Percentiles rank a stretch among this genome's conserved stretches.
phyloP scores from a whole-genome alignment of 129 eudicot genomes.

The Cynara cardunculus region DNA sequence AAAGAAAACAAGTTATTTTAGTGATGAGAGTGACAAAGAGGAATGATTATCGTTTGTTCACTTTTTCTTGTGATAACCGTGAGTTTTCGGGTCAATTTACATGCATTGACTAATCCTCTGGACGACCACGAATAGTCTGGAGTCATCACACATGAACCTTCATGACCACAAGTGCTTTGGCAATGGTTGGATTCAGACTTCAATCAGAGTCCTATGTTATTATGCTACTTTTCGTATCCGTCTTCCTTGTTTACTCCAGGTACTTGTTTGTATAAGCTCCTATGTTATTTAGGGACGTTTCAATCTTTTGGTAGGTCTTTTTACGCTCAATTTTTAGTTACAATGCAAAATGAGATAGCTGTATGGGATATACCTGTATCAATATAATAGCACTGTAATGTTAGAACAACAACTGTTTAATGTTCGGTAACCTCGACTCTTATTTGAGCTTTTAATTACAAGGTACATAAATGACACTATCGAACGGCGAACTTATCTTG shows the following conservation, averaged over 20 bases:
- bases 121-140: neutral
- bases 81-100: neutral
- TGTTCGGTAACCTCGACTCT: neutral
- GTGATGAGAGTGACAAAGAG: conserved; percentile 93
- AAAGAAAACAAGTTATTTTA: conserved; percentile 57
- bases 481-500: neutral
- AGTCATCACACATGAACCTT: too few species aligned
- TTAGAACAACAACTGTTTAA: neutral
- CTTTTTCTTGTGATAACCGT: neutral
- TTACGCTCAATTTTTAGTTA: too few species aligned
- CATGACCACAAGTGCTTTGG: neutral
- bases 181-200: neutral
- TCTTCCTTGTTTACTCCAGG: neutral
- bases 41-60: conserved; percentile 34
- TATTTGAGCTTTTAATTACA: conserved; percentile 1
- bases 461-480: neutral
- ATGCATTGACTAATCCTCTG: neutral
- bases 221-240: neutral
- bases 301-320: too few species aligned
- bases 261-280: neutral
- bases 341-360: neutral
- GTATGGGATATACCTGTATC: neutral
- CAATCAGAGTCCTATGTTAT: neutral
- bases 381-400: neutral
- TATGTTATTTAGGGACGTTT: too few species aligned